Evolutionary conservation across 306 rosid species (phyloP), one percentile per base, ranked within the genome.

Genomic region (Canavalia gladiata): DNA sequence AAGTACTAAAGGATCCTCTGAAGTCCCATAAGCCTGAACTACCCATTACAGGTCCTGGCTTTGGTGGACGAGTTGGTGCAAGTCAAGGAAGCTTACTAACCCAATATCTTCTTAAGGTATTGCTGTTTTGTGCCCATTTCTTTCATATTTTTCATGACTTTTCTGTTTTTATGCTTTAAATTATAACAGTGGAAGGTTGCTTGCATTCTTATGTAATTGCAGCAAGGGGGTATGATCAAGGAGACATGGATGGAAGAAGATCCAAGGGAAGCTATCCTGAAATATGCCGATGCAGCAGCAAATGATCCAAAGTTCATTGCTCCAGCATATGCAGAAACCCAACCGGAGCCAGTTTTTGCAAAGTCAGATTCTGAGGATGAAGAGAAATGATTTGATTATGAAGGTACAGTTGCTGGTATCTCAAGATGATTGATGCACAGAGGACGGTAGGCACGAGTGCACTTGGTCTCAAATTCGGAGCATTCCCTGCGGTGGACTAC

Each of bases 221-320:
- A 93, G 99, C 90, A 93, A 93, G 97, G 97, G 9, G 99, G 95
- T 54, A 71, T 95, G 94, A 95, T 95, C 82, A 93, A 95, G 90
- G 99, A 95, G 92, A 93, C 99, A 43, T 95, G 99, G 98, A 95
- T 95, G 99, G 98, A 95, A 4, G 99, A 95, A 88, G 98, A 93
- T 88, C 99, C 99, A 34, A 90, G 98, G 86, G 98, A 93, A 82
- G 99, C 99, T 83, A 93, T 93, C 85, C 89, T 95, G 63, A 95
- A 95, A 92, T 93, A 56, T 79, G 99, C 99, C 13, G 99, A 95
- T 85, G 93, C 4, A 68, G 98, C 98, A 56, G 91, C 86, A 18
- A 92, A 92, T 45, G 97, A 95, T 57, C 97, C 97, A 5, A 95
- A 92, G 81, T 93, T 78, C 89, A 95, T 93, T 45, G 97, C 99